Evolutionary conservation across 2,329 filamentous ascomycete species (phyloP), one percentile per base, ranked within the genome.

Genomic region (Penicillium brevicompactum): DNA sequence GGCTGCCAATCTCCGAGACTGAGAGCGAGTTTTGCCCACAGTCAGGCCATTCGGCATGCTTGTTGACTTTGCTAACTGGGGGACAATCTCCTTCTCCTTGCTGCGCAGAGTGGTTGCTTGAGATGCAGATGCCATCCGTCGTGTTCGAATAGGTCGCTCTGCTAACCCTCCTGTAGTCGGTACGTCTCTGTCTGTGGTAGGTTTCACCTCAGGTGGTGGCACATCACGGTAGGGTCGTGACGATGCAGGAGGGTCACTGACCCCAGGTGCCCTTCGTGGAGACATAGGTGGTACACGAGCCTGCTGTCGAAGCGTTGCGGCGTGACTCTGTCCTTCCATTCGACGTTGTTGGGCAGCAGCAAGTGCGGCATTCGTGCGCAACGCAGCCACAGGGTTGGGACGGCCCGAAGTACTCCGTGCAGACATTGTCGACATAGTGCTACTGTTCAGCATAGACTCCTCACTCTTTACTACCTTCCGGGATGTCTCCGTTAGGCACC

Each of bases 241-340:
- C 4, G 59, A 46, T 14, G 60, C 57, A n/a, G 62, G 51, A 2
- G 62, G 60, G 13, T 71, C 67, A 5, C 60, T 56, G 5, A 70
- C 55, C 9, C 64, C 64, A 5, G 67, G 56, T 8, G 65, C 56
- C 32, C 64, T 71, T 43, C 69, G 64, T 27, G 68, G 59, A 18
- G 72, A 65, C 5, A 63, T 59, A 52, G 68, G 63, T 5, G 69
- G 66, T n/a, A 70, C 68, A 8, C 74, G 54, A 34, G 75, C 75
- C 58, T 78, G 76, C 58, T 79, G 77, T 47, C 78, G 73, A 56
- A 80, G 72, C 3, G 74, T 74, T 6, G 78, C 78, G 2, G 78
- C 78, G 59, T 80, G 78, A 46, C 75, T 80, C 50, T 75, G 75
- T 0, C 71, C 57, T 38, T 74, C 74, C 53, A 71, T 66, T n/a